Percentiles rank a stretch among this genome's conserved stretches.
These are phyloP conservation scores for Ensete glaucum DNA, from an alignment of 176 grass and related monocot genomes.

Conservation along the genomic window DNA sequence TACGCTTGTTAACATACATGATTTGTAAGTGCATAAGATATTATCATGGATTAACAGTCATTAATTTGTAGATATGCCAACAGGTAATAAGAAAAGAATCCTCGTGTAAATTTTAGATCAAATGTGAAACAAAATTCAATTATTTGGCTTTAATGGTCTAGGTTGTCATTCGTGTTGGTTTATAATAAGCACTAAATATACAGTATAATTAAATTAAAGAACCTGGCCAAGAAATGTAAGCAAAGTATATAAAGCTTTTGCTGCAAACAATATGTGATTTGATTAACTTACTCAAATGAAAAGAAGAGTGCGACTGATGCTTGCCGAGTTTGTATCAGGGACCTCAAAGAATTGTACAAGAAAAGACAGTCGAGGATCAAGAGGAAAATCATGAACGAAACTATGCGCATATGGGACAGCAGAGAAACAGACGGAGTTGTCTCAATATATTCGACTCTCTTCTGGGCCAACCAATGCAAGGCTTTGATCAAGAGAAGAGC, in stretches of 20 bases:
- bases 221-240: not conserved
- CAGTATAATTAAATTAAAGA: not conserved
- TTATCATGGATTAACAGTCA: not conserved
- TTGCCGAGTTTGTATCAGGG: conserved; percentile 50
- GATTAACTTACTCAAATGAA: conserved; percentile 77
- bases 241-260: not conserved
- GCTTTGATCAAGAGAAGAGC: conserved; percentile 69
- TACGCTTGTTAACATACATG: not conserved
- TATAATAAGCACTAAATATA: not conserved
- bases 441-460: conserved; percentile 92
- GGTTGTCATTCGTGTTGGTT: not conserved
- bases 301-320: conserved; percentile 90
- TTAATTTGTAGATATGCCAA: not conserved
- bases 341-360: conserved; percentile 47
- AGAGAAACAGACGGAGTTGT: conserved; percentile 73
- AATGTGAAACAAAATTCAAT: not conserved
- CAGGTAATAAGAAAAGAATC: not conserved
- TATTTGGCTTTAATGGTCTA: not conserved
- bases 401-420: conserved; percentile 64
- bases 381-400: conserved; percentile 82
- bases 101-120: not conserved
- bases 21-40: not conserved
- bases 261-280: not conserved
- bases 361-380: conserved; percentile 65
- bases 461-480: conserved; percentile 79